These are phyloP conservation scores for Sporothrix pseudoabietina DNA, from an alignment of 2,329 filamentous ascomycete species.

Conservation along the genomic window DNA sequence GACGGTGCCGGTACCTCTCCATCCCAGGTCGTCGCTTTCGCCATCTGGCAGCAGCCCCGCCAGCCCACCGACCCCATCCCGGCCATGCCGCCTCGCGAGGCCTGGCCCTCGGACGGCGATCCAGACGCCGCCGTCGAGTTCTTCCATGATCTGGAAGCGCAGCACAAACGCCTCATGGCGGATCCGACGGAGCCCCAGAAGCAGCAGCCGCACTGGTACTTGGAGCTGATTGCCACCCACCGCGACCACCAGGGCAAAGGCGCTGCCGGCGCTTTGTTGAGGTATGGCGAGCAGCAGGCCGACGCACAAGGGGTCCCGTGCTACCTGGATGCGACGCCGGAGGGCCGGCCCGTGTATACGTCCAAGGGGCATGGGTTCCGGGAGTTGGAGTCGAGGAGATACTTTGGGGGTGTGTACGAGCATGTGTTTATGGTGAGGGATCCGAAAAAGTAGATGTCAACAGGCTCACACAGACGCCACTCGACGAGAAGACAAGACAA, in stretches of 20 bases:
- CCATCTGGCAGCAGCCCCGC: constrained; percentile 48
- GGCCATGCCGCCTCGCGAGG: constrained; percentile 37
- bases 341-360: constrained; percentile 51
- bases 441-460: background rate
- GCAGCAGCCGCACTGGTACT: constrained; percentile 48
- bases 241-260: constrained; percentile 51
- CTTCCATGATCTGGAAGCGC: constrained; percentile 44
- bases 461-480: too few species aligned
- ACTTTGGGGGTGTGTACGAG: constrained; percentile 42
- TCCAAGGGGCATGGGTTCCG: constrained; percentile 50
- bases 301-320: constrained; percentile 48
- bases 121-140: constrained; percentile 44
- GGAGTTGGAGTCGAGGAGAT: constrained; percentile 42
- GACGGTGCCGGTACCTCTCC: background rate
- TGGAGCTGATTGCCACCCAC: constrained; percentile 52
- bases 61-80: constrained; percentile 34
- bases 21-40: constrained; percentile 46
- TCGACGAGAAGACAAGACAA: too few species aligned
- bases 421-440: constrained; percentile 44
- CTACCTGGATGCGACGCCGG: constrained; percentile 55
- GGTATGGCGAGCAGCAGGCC: constrained; percentile 52
- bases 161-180: constrained; percentile 46
- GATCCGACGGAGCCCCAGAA: constrained; percentile 35
- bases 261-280: constrained; percentile 47
- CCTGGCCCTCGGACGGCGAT: constrained; percentile 48